Percentiles rank a stretch among this genome's conserved stretches.
phyloP scores from a whole-genome alignment of 768 basidiomycete species.

The Tylopilus cervinicoccineus region DNA sequence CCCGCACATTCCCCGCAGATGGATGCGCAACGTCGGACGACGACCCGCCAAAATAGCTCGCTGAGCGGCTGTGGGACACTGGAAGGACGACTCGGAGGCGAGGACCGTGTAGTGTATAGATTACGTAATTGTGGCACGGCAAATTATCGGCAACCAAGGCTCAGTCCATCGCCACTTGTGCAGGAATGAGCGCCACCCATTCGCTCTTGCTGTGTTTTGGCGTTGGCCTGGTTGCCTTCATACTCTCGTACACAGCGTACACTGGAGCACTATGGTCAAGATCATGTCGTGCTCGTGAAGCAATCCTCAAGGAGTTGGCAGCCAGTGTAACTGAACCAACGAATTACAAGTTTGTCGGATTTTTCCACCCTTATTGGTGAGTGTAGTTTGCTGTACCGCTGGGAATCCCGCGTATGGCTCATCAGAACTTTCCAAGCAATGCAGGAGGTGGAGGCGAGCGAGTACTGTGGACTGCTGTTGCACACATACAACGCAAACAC shows the following conservation, averaged over 20 bases:
- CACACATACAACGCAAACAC: slow-evolving; percentile 65
- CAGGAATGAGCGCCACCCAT: slow-evolving; percentile 9
- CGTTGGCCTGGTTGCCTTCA: slow-evolving; percentile 4
- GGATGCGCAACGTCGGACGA: neutral
- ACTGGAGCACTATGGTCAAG: slow-evolving; percentile 19
- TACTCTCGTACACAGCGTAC: slow-evolving; percentile 24
- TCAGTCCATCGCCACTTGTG: neutral
- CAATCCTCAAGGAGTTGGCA: slow-evolving; percentile 20
- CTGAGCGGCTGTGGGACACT: neutral
- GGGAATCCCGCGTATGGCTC: slow-evolving; percentile 17
- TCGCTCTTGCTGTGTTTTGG: slow-evolving; percentile 16
- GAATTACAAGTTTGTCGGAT: slow-evolving; percentile 54
- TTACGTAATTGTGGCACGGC: slow-evolving; percentile 8
- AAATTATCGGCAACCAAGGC: neutral
- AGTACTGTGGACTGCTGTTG: slow-evolving; percentile 90
- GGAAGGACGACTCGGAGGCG: too few species aligned
- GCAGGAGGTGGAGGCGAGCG: slow-evolving; percentile 97
- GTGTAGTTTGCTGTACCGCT: slow-evolving; percentile 16
- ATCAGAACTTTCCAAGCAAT: slow-evolving; percentile 57
- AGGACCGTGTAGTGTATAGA: too few species aligned
- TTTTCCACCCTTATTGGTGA: slow-evolving; percentile 97
- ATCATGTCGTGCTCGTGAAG: slow-evolving; percentile 18
- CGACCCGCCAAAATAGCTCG: slow-evolving; percentile 1
- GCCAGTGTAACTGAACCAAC: neutral
- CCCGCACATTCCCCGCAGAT: too few species aligned